Base-by-base conservation (phyloP, 257 asterid genomes). In the Leonotis leonurus region DNA sequence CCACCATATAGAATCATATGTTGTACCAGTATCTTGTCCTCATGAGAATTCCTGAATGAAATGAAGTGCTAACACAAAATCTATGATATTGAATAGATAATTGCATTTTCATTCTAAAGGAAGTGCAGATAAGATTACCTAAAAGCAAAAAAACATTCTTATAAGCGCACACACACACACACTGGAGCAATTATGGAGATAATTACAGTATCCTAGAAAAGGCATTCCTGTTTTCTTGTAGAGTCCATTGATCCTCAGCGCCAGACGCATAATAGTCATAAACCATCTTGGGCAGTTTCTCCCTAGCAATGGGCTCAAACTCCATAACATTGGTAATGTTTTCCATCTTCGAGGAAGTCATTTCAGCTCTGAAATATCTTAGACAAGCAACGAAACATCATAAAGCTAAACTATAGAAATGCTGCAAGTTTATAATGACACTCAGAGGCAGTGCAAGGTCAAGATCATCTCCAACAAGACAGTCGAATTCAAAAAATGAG, bases 181-280 rank as follows among this genome's bases (percentile, higher is more conserved):
- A 43, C 4, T 35, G 59, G 5, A 33, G 39, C 39, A 33, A n/a
- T n/a, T 16, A 13, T 21, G 37, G 46, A 69, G 73, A 32, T 0
- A 64, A 50, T 77, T 83, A 86, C 95, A 81, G 62, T 71, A 86
- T 86, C 62, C 78, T 69, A 51, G 95, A 81, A 51, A 83, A 86
- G 2, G 95, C 95, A 63, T 55, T 64, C 58, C 80, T 73, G 36
- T 86, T 86, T 66, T 86, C 88, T 4, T 64, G 76, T 35, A 86
- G 95, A 58, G 90, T 83, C 95, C 95, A 86, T 60, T 83, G 82
- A 40, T 86, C 95, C 72, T 86, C 90, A 2, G 95, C 90, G 4
- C 91, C 95, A 41, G 88, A 83, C 8, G 88, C 86, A 24, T 83
- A 86, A 62, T 79, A 86, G 67, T 83, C 91, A 26, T 77, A 86